phyloP scores from a whole-genome alignment of 2,329 filamentous ascomycete genomes.

The Colletotrichum brevisporum region DNA sequence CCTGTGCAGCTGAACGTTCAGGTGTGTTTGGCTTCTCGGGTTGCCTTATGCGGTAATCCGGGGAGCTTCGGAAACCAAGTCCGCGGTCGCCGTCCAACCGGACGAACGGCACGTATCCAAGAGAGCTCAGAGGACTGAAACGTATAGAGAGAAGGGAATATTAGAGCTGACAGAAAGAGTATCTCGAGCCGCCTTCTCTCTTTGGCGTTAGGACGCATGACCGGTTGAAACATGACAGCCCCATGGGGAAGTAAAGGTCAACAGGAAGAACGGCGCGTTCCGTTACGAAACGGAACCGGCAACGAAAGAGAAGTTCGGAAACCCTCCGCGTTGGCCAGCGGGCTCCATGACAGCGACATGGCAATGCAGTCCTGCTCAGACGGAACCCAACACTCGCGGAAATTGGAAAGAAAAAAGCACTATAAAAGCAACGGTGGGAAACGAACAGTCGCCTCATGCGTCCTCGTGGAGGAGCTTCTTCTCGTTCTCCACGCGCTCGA shows the following conservation, averaged over 20 bases:
- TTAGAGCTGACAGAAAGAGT: background rate
- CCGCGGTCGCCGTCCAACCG: background rate
- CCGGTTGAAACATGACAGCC: background rate
- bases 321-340: too few relatives aligned
- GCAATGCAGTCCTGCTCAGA: too few relatives aligned
- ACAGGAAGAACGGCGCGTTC: too few relatives aligned
- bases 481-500: background rate
- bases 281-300: too few relatives aligned
- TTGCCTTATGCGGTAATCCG: slow-evolving; percentile 29
- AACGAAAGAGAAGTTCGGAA: too few relatives aligned
- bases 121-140: background rate
- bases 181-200: slow-evolving; percentile 8
- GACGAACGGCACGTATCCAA: slow-evolving; percentile 11
- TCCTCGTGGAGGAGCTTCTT: background rate
- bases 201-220: background rate
- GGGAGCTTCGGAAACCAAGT: background rate
- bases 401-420: too few relatives aligned
- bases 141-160: too few relatives aligned
- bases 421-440: too few relatives aligned
- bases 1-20: background rate
- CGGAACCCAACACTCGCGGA: too few relatives aligned
- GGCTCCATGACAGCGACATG: too few relatives aligned
- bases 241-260: background rate
- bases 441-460: background rate
- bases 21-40: slow-evolving; percentile 6